Evolutionary conservation across 257 asterid genomes (phyloP), one percentile per base, ranked within the genome.

Genomic region (Solanum peruvianum): DNA sequence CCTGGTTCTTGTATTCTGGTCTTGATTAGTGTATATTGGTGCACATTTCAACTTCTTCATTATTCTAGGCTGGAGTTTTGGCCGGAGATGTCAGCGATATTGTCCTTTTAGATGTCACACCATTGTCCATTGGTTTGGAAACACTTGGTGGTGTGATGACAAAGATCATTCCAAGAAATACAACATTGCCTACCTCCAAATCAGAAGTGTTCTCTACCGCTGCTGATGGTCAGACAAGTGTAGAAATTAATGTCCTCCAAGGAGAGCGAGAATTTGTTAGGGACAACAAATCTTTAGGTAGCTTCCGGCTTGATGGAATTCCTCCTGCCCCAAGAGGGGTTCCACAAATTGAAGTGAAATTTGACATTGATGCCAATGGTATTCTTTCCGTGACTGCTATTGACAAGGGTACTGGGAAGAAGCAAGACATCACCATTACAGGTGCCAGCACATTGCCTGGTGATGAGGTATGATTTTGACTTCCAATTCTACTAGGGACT

Each of bases 281-380:
- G 92, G 99, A 97, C 93, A 97, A 97, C 93, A 97, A 94, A 88
- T 97, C 99, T 84, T 47, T 97, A 58, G 99, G 99, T 31, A 97
- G 99, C 95, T 97, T 97, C 96, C 97, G 99, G 29, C 94, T 97
- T 12, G 99, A 97, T 87, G 99, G 99, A 64, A 97, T 97, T 20
- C 99, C 99, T 16, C 99, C 99, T 23, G 98, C 99, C 69, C 98
- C 99, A 39, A 97, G 98, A 70, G 99, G 99, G 37, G 99, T 97
- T 87, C 99, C 99, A 52, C 99, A 97, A 90, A 91, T 97, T 58
- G 99, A 97, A 92, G 99, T 97, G 85, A 97, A 97, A 87, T 97
- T 97, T 78, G 99, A 97, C 88, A 97, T 97, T 85, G 99, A 97
- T 88, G 98, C 99, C 60, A 97, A 95, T 88, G 99, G 99, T 2